phyloP scores from a whole-genome alignment of 2,329 filamentous ascomycete species.

The Colletotrichum costaricense region DNA sequence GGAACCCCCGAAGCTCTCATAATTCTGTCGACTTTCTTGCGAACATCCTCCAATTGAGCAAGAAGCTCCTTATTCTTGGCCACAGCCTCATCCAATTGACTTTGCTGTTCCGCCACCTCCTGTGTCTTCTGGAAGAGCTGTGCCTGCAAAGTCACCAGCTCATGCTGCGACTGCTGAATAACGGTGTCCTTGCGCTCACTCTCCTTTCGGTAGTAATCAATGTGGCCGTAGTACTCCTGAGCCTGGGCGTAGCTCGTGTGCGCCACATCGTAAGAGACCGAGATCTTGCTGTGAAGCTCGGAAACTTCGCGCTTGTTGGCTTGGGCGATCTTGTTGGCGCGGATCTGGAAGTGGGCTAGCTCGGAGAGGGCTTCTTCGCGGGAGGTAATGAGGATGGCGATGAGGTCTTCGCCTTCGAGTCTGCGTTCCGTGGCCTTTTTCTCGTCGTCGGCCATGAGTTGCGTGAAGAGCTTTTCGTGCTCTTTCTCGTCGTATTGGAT shows the following conservation, averaged over 20 bases:
- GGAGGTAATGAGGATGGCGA: neutral
- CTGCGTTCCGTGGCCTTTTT: neutral
- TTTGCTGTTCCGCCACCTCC: neutral
- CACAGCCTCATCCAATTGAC: neutral
- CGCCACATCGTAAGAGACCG: neutral
- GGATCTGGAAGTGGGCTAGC: neutral
- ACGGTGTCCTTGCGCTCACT: neutral
- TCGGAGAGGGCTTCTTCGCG: neutral
- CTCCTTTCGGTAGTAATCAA: no score
- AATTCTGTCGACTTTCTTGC: neutral
- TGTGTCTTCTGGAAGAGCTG: neutral
- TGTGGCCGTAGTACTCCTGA: neutral
- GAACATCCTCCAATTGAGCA: neutral
- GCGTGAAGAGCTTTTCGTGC: no score
- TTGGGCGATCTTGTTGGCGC: neutral
- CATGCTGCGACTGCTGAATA: neutral
- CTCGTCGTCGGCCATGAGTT: neutral
- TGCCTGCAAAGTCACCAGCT: neutral
- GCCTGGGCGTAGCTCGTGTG: neutral
- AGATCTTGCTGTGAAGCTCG: neutral
- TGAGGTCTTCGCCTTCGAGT: neutral
- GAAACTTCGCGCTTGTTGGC: neutral
- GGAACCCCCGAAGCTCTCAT: neutral
- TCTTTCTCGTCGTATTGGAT: no score
- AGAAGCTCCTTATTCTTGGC: neutral